A percentile compares a stretch with the other conserved stretches of the same genome.
Conservation (phyloP, 495 filamentous ascomycete genomes). For the Xanthoparmelia taractica region DNA sequence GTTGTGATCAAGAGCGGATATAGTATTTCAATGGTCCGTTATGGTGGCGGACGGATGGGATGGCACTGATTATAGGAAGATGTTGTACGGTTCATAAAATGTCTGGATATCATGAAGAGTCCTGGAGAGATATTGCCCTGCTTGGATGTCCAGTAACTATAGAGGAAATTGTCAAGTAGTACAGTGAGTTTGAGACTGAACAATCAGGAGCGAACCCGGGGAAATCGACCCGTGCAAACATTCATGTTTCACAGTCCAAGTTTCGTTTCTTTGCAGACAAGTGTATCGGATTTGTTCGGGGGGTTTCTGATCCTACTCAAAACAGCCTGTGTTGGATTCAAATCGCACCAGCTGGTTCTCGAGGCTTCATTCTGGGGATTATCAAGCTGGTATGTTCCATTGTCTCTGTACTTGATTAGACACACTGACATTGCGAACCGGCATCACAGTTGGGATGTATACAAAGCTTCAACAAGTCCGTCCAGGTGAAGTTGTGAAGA, state of each 20-base stretch:
- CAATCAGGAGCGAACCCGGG: background rate
- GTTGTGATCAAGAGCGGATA: too few relatives aligned
- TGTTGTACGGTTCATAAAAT: too few relatives aligned
- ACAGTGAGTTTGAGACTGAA: background rate
- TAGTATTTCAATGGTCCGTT: too few relatives aligned
- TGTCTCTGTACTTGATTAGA: background rate
- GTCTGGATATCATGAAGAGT: too few relatives aligned
- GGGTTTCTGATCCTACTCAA: background rate
- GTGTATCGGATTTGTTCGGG: too few relatives aligned
- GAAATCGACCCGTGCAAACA: background rate
- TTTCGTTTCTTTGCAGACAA: too few relatives aligned
- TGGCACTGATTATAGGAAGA: too few relatives aligned
- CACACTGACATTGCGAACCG: too few relatives aligned
- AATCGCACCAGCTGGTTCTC: background rate
- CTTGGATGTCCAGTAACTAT: background rate
- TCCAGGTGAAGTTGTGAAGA: background rate
- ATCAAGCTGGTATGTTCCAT: background rate
- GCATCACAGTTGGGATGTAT: background rate
- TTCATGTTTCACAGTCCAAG: background rate
- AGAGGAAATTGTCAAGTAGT: background rate
- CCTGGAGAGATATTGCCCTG: background rate
- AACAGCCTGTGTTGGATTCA: background rate
- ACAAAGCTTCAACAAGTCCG: background rate
- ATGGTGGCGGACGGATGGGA: too few relatives aligned
- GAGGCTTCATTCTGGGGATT: background rate